Evolutionary conservation across 495 filamentous ascomycete species (phyloP), one percentile per base, ranked within the genome.

Genomic region (Trypethelium eluteriae): DNA sequence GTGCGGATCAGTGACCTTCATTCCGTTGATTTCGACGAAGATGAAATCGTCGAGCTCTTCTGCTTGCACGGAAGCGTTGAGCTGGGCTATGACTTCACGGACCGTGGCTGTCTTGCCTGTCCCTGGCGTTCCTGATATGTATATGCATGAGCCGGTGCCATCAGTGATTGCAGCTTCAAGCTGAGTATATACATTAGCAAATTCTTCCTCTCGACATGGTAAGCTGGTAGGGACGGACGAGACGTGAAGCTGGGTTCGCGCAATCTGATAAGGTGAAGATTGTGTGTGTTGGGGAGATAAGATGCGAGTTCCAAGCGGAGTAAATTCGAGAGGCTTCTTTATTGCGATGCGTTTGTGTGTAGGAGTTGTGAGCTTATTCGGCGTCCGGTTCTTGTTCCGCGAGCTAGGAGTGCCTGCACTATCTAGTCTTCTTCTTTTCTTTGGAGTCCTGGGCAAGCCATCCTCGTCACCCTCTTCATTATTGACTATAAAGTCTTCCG

Each of bases 1-100:
- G 74, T 98, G 92, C 0, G 95, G 94, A 75, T 99, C 95, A 0
- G 95, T 94, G 71, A 98, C 89, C 81, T 97, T 98, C 95, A 99
- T 98, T 62, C 95, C 95, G 77, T 99, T 99, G 78, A 99, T 98
- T 76, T 99, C 95, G 69, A 98, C 93, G 69, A 98, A 99, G 70
- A 96, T 95, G 75, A 99, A 99, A 75, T 99, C 95, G 71, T 98
- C 95, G 63, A 99, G 85, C 77, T 98, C 93, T 74, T 99, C 95
- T 11, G 86, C 85, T 39, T 83, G 81, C 4, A 98, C 94, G 1
- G 92, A 87, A 3, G 83, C 84, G 67, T 97, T 92, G 10, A 99
- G 83, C 75, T 92, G 89, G 18, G 89, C 86, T 7, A 98, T 88
- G 2, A 97, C 94, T 77, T 98, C 95, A 65, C 95, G 89, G 9